A percentile compares a stretch with the other conserved stretches of the same genome.
These are phyloP conservation scores for Ambrosiella xylebori DNA, from an alignment of 2,329 filamentous ascomycete species.

Conservation along the genomic window DNA sequence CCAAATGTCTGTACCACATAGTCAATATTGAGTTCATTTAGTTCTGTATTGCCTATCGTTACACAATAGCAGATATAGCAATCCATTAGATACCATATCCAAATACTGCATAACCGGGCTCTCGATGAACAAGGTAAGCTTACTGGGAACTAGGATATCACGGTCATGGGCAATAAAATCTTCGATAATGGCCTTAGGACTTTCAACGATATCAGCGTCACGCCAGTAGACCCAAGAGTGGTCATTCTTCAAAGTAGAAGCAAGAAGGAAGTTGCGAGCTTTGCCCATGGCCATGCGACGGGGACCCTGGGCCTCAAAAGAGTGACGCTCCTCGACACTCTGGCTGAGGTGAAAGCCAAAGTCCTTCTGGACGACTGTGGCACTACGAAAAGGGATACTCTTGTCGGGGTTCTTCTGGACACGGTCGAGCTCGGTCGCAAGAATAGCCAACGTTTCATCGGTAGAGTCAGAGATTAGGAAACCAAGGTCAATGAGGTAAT, in stretches of 20 bases:
- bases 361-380: constrained; percentile 75
- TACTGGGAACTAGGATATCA: constrained; percentile 90
- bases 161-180: constrained; percentile 89
- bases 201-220: constrained; percentile 91
- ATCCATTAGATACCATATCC: neutral
- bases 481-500: constrained; percentile 83
- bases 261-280: constrained; percentile 82
- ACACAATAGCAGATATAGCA: neutral
- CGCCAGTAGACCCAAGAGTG: constrained; percentile 99
- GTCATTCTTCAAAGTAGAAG: constrained; percentile 69
- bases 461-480: constrained; percentile 86
- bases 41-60: neutral
- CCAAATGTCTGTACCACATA: constrained; percentile 58
- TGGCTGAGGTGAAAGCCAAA: constrained; percentile 65
- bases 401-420: constrained; percentile 62
- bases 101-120: neutral
- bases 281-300: constrained; percentile 78
- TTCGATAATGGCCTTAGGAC: constrained; percentile 71
- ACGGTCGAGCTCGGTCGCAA: constrained; percentile 70
- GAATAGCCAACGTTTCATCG: constrained; percentile 79
- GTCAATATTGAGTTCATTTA: constrained; percentile 1
- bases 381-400: constrained; percentile 70
- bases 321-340: constrained; percentile 65
- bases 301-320: constrained; percentile 73
- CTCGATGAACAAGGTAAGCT: constrained; percentile 21